These are phyloP conservation scores for Dendrobium catenatum DNA, from an alignment of 106 monocot genomes.

Conservation along the genomic window DNA sequence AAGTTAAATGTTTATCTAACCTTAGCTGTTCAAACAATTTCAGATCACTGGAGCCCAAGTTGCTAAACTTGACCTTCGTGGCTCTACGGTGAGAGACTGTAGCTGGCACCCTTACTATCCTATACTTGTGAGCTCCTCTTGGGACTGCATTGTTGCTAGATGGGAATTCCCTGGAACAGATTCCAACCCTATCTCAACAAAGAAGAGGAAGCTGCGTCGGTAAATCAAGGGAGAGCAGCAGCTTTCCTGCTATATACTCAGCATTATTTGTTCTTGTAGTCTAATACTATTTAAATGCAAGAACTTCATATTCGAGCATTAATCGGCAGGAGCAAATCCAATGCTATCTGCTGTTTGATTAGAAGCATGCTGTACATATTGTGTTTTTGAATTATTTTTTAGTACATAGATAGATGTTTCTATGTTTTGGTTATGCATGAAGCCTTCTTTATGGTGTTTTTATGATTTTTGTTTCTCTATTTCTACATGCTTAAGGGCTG, in stretches of 20 bases:
- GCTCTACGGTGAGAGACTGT: conserved; percentile 44
- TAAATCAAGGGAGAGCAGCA: not conserved
- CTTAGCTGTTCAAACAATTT: not conserved
- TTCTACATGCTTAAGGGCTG: too few species aligned
- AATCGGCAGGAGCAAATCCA: too few species aligned
- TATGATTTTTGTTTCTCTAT: too few species aligned
- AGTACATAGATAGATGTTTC: not conserved
- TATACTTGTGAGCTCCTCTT: conserved; percentile 48
- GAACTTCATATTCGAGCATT: too few species aligned
- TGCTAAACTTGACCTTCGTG: conserved; percentile 29
- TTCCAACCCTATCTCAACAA: conserved; percentile 12
- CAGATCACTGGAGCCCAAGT: conserved; percentile 47
- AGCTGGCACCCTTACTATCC: conserved; percentile 61
- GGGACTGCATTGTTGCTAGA: conserved; percentile 45
- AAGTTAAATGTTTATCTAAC: not conserved
- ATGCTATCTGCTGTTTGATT: too few species aligned
- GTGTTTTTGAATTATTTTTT: too few species aligned
- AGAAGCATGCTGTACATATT: too few species aligned
- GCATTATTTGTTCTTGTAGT: not conserved
- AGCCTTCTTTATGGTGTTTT: not conserved
- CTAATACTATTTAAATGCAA: not conserved
- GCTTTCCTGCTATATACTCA: not conserved
- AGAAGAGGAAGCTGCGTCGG: not conserved
- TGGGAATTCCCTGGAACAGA: conserved; percentile 49
- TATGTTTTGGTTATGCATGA: not conserved